Evolutionary conservation across 192 early-diverging fungal species (phyloP), one percentile per base, ranked within the genome.

Genomic region (Thoreauomyces humboldtii): DNA sequence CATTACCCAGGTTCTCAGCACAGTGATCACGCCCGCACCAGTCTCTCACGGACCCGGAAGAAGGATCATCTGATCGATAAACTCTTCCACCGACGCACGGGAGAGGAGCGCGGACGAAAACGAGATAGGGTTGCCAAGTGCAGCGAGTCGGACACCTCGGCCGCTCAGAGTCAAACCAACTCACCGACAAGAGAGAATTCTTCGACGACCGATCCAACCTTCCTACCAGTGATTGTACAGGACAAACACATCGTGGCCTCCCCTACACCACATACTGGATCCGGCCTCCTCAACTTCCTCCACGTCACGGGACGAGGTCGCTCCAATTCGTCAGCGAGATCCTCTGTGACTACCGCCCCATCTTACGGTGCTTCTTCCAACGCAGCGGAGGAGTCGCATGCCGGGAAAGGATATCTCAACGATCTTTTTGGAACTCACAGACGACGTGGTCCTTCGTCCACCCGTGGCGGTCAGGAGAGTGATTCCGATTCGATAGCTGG

Each of bases 1-100:
- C 69, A 70, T 29, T 70, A 70, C 37, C 69, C 69, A 14, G 69
- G 69, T 14, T 70, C 69, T 11, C 56, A 33, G 25, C 69, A 70
- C 55, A 44, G 61, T n/a, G 69, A 70, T 64, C 69, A 70, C 34
- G 60, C 35, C 5, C 22, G 55, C 6, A 22, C 67, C 6, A 11
- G 58, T 12, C 21, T n/a, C 22, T 7, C 29, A 17, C 21, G 52
- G 9, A n/a, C 28, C 7, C 43, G 32, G 9, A 66, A 57, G n/a
- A 42, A 35, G 29, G 69, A 70, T 44, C 44, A 54, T 7, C 48
- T 70, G 5, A 70, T 70, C 11, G 38, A 32, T 21, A 70, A 70
- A 36, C 61, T 70, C 12, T 64, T 70, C 28, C 69, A 70, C 45
- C 51, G 56, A 14, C 51, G 65, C 36, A 25, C 27, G 19, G 25